phyloP scores from a whole-genome alignment of 768 basidiomycete species.

The Gyrodon lividus region DNA sequence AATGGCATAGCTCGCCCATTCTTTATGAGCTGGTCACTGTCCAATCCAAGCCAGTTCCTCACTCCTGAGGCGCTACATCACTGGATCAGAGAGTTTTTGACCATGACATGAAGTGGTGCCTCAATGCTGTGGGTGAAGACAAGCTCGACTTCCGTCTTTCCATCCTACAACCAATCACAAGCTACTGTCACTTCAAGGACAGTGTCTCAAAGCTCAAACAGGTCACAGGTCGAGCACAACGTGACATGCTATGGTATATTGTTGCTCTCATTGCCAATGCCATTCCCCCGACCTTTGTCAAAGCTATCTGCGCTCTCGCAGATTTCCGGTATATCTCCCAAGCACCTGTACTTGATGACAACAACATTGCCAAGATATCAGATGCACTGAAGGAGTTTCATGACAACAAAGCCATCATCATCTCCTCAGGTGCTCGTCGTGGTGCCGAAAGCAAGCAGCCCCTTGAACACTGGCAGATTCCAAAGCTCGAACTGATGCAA shows the following conservation, averaged over 20 bases:
- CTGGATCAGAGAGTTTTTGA: slow-evolving; percentile 35
- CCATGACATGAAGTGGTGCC: slow-evolving; percentile 25
- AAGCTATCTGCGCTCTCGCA: slow-evolving; percentile 33
- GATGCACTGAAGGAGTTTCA: slow-evolving; percentile 22
- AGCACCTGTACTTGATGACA: slow-evolving; percentile 7
- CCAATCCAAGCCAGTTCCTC: slow-evolving; percentile 34
- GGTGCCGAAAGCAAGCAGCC: slow-evolving; percentile 17
- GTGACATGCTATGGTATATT: slow-evolving; percentile 27
- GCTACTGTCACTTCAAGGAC: slow-evolving; percentile 25
- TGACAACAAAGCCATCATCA: slow-evolving; percentile 31
- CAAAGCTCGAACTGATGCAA: slow-evolving; percentile 40
- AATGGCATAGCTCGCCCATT: slow-evolving; percentile 28
- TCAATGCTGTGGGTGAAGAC: slow-evolving; percentile 6
- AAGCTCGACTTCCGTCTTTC: slow-evolving; percentile 30
- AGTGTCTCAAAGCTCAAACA: slow-evolving; percentile 30
- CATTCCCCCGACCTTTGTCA: slow-evolving; percentile 28
- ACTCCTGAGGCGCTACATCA: slow-evolving; percentile 40
- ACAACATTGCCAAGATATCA: background rate
- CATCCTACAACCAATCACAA: slow-evolving; percentile 16
- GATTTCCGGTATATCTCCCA: slow-evolving; percentile 33
- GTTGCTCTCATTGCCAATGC: slow-evolving; percentile 35
- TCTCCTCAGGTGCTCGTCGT: slow-evolving; percentile 28
- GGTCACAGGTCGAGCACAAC: slow-evolving; percentile 26
- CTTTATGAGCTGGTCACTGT: slow-evolving; percentile 35
- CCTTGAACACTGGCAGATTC: slow-evolving; percentile 39